Evolutionary conservation across 2,329 filamentous ascomycete species (phyloP).

Genomic region (Botrytis elliptica): DNA sequence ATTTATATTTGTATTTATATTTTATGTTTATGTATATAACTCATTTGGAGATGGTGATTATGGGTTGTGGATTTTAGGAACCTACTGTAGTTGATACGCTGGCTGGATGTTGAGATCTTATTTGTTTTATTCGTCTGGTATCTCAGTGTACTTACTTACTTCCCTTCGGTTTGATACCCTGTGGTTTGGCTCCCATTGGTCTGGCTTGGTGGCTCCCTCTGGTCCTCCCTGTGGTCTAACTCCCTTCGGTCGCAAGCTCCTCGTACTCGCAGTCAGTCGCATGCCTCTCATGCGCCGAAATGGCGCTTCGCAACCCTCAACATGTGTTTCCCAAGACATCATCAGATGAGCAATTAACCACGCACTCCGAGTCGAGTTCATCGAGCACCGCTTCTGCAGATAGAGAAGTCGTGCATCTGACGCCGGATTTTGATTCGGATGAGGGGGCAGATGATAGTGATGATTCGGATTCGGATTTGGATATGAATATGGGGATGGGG

Average conservation of each 20-base stretch:
- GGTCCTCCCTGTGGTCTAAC: not conserved
- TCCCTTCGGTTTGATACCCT: too few relatives aligned
- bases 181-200: too few relatives aligned
- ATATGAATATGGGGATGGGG: conserved; percentile 24
- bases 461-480: conserved; percentile 1
- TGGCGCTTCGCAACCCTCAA: conserved; percentile 6
- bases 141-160: too few relatives aligned
- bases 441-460: conserved; percentile 29
- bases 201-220: too few relatives aligned
- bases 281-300: not conserved
- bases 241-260: not conserved
- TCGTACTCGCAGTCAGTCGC: conserved; percentile 1
- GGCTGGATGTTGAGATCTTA: too few relatives aligned
- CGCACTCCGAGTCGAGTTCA: not conserved
- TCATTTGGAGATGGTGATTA: not conserved
- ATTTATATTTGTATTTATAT: too few relatives aligned
- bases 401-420: conserved; percentile 25
- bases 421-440: conserved; percentile 34
- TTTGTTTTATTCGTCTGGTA: too few relatives aligned
- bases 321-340: not conserved
- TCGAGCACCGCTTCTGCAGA: not conserved
- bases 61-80: not conserved
- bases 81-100: too few relatives aligned
- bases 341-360: conserved; percentile 3
- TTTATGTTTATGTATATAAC: not conserved